Evolutionary conservation across 2,329 filamentous ascomycete species (phyloP).

Genomic region (Mycosphaerella sp.): DNA sequence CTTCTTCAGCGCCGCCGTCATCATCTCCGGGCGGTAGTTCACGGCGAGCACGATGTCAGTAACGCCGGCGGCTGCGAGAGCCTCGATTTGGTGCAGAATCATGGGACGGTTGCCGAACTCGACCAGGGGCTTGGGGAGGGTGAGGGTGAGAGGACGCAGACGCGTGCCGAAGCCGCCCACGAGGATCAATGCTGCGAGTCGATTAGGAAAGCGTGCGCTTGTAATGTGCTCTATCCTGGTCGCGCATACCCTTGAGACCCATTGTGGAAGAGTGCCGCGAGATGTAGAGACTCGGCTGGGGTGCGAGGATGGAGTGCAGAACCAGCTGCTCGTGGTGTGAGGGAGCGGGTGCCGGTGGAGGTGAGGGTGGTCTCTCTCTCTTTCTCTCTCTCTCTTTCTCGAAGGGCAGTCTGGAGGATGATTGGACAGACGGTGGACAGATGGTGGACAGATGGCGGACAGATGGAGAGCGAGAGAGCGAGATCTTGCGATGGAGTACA

Average conservation of each 20-base stretch:
- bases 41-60: constrained; percentile 97
- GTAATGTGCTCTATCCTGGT: constrained; percentile 3
- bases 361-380: neutral
- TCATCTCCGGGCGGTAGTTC: constrained; percentile 97
- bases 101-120: constrained; percentile 99
- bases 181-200: constrained; percentile 79
- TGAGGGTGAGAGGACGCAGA: constrained; percentile 92
- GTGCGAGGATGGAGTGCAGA: constrained; percentile 8
- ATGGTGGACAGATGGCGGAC: neutral
- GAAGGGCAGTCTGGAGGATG: too few relatives aligned
- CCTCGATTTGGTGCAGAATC: constrained; percentile 97
- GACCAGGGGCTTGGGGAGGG: constrained; percentile 92
- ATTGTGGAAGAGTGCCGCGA: constrained; percentile 13
- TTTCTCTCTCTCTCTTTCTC: too few relatives aligned
- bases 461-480: constrained; percentile 11
- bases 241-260: constrained; percentile 20
- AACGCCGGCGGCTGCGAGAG: constrained; percentile 84
- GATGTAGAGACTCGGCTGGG: constrained; percentile 10
- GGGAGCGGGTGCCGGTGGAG: neutral
- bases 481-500: constrained; percentile 34
- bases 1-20: constrained; percentile 91
- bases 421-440: neutral
- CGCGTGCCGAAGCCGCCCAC: constrained; percentile 98
- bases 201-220: constrained; percentile 14
- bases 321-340: constrained; percentile 11